Evolutionary conservation across 2,329 filamentous ascomycete genomes (phyloP), one percentile per base, ranked within the genome.

Genomic region (Fusarium robinianum): DNA sequence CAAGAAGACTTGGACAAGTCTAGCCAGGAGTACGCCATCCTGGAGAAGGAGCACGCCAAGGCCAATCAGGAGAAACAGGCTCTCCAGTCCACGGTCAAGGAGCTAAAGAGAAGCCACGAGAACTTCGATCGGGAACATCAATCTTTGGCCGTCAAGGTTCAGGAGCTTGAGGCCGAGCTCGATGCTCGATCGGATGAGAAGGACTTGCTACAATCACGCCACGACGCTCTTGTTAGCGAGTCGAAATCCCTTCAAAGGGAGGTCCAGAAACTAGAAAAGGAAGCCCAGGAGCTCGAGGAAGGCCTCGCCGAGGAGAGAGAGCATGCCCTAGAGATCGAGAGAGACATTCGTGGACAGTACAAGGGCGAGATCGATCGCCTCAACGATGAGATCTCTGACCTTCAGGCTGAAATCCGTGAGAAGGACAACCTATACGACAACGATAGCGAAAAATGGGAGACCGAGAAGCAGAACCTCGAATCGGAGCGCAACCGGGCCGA

Each of bases 371-470:
- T 79, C 16, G 73, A 77, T 42, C 71, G 74, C 22, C 67, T 81
- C 11, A 76, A 76, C 49, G 71, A 76, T 50, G 78, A 87, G 65
- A 82, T 84, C 15, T 82, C 78, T 38, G 73, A 77, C 39, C 71
- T 87, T 5, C 81, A 84, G 46, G 78, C 81, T 14, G 79, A 85
- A 51, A 75, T 87, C 21, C 79, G 82, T 53, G 82, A 87, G 55
- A 87, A 84, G 53, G 83, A 88, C 57, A 84, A 83, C 33, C 73
- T 85, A 24, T 84, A 85, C 67, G 83, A 84, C 46, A 80, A 85
- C 44, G 84, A 88, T 58, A 81, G 79, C 63, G 85, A 89, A 51
- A 82, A 83, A 57, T 90, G 86, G 85, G 83, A 87, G 39, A 79
- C 77, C 6, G 80, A 85, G 25, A 60, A 77, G 58, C 79, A 81